Percentiles rank a stretch among this genome's conserved stretches.
phyloP scores from a whole-genome alignment of 345 rosid genomes.

The Eucalyptus grandis region DNA sequence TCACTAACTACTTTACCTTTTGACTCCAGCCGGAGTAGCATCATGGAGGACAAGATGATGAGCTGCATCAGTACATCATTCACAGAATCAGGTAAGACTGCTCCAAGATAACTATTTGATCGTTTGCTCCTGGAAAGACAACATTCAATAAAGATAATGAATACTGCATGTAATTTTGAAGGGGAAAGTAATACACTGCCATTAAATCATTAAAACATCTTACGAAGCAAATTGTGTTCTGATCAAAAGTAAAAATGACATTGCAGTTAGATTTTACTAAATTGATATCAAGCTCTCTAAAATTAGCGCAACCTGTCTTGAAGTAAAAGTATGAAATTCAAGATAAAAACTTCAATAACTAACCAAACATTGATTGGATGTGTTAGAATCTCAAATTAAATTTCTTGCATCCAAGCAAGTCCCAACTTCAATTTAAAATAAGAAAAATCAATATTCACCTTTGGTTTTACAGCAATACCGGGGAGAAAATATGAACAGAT shows the following conservation, averaged over 20 bases:
- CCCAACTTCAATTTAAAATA: background rate
- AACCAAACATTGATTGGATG: background rate
- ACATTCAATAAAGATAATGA: background rate
- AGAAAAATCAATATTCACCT: conserved; percentile 27
- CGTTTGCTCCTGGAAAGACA: conserved; percentile 34
- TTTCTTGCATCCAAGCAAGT: background rate
- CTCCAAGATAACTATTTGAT: conserved; percentile 66
- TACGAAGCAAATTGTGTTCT: background rate
- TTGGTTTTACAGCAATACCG: conserved; percentile 45
- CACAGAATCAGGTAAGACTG: conserved; percentile 66
- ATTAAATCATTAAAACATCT: background rate
- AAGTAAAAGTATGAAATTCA: background rate
- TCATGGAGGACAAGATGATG: conserved; percentile 74
- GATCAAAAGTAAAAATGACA: background rate
- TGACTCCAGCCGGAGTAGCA: conserved; percentile 52
- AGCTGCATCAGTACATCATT: conserved; percentile 77
- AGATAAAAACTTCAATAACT: background rate
- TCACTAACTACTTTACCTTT: conserved; percentile 34
- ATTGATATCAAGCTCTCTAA: background rate
- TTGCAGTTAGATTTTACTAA: background rate
- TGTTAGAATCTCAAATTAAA: background rate
- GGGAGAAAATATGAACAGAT: conserved; percentile 67
- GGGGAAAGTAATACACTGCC: background rate
- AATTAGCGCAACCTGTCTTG: background rate
- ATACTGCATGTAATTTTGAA: background rate